A percentile compares a stretch with the other conserved stretches of the same genome.
Evolutionary conservation across 352 stramenopile genomes (phyloP).

Genomic region (Globisporangium paddicum): DNA sequence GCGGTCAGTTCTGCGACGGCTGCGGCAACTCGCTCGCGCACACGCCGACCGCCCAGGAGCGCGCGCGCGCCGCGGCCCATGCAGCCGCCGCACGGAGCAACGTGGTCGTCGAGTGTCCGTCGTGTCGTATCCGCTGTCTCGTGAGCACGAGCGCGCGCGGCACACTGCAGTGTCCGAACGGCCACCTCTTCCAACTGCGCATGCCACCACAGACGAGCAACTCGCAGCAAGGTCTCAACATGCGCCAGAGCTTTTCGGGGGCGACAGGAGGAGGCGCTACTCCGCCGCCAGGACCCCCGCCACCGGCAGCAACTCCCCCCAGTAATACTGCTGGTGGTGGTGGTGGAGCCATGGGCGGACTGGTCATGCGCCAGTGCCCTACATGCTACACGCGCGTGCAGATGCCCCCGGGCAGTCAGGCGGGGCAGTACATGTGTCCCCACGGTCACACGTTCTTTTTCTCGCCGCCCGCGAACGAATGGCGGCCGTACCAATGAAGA

Average conservation of each 20-base stretch:
- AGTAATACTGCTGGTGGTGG: neutral
- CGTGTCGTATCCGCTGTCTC: constrained; percentile 70
- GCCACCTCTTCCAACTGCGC: constrained; percentile 67
- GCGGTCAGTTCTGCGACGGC: constrained; percentile 68
- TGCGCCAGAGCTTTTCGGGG: constrained; percentile 31
- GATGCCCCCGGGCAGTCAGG: constrained; percentile 79
- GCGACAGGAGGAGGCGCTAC: neutral
- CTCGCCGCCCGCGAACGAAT: constrained; percentile 55
- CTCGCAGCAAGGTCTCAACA: constrained; percentile 22
- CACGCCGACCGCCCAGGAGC: constrained; percentile 69
- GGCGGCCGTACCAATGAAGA: constrained; percentile 13
- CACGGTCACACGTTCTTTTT: constrained; percentile 87
- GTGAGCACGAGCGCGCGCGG: constrained; percentile 66
- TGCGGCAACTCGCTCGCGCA: constrained; percentile 70
- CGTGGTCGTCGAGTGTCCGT: constrained; percentile 71
- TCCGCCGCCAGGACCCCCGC: constrained; percentile 3
- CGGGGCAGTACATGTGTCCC: constrained; percentile 87
- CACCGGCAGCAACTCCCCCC: constrained; percentile 6
- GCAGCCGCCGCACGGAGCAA: constrained; percentile 53
- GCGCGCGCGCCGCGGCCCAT: constrained; percentile 43
- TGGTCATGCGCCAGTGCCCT: constrained; percentile 82
- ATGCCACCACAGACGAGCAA: constrained; percentile 46
- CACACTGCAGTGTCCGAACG: constrained; percentile 72
- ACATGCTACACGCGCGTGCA: constrained; percentile 87
- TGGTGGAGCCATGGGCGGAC: constrained; percentile 15